Evolutionary conservation across 495 filamentous ascomycete species (phyloP).

Genomic region (Talaromyces trachyspermus): DNA sequence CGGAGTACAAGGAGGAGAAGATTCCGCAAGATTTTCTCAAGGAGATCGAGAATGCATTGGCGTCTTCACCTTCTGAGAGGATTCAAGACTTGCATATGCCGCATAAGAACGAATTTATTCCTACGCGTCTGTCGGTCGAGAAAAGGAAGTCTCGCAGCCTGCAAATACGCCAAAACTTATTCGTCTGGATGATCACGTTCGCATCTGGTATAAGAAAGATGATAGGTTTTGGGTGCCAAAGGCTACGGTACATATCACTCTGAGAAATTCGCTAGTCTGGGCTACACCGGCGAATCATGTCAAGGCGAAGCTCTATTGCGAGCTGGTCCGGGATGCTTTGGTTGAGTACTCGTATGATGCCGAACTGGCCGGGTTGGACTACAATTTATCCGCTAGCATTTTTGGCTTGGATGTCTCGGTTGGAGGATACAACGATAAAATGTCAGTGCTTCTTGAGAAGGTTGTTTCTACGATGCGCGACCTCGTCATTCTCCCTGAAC

Average conservation of each 20-base stretch:
- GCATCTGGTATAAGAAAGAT: constrained; percentile 99
- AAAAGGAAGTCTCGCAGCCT: constrained; percentile 78
- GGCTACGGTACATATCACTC: constrained; percentile 71
- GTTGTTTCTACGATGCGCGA: constrained; percentile 82
- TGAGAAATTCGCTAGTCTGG: constrained; percentile 70
- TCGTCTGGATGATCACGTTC: constrained; percentile 71
- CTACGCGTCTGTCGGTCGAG: constrained; percentile 86
- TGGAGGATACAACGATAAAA: constrained; percentile 92
- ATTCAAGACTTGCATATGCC: constrained; percentile 74
- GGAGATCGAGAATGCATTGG: constrained; percentile 57
- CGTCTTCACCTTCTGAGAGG: constrained; percentile 48
- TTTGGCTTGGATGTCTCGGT: constrained; percentile 74
- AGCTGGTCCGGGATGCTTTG: constrained; percentile 81
- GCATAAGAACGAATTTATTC: constrained; percentile 93
- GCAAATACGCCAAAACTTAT: constrained; percentile 73
- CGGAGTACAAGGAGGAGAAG: constrained; percentile 79
- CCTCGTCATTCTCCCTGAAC: constrained; percentile 69
- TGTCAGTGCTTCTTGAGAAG: constrained; percentile 84
- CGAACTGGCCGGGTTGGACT: constrained; percentile 85
- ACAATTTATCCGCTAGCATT: constrained; percentile 61
- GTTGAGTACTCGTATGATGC: constrained; percentile 96
- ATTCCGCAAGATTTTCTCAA: constrained; percentile 70
- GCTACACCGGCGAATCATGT: constrained; percentile 70
- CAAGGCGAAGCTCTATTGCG: constrained; percentile 74
- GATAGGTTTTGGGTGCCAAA: constrained; percentile 99